Evolutionary conservation across 768 basidiomycete genomes (phyloP), one percentile per base, ranked within the genome.

Genomic region (Collybiopsis confluens): DNA sequence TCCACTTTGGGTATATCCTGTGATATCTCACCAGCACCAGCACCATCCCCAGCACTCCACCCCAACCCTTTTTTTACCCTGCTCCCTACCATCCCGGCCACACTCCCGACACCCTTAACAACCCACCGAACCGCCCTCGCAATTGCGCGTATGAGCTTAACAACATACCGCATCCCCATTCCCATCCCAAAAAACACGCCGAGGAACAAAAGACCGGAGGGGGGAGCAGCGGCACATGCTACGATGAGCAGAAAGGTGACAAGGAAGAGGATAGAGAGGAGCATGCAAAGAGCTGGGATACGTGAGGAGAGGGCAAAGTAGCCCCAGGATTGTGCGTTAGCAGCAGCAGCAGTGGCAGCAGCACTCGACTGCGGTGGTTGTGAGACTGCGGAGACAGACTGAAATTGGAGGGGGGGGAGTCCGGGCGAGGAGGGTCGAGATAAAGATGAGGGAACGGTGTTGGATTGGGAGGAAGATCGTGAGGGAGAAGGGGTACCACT

Each of bases 271-370:
- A 80, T 73, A 10, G 85, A 80, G 27, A 73, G 54, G 52, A 85
- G 73, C 72, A 83, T 79, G 62, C 82, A 82, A 6, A 88, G 57
- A 0, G 79, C 75, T 0, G 87, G 88, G 11, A 87, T 68, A 20
- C 86, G 78, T 5, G 86, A 74, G 1, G 83, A 80, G 13, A 90
- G 73, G 26, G 82, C 73, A 65, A 90, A 90, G 70, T 87, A 88
- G 47, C 47, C 47, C 47, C 47, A 48, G 27, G 47, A 48, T 37
- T 54, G 86, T 72, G 64, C n/a, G n/a, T n/a, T n/a, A n/a, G n/a
- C n/a, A n/a, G n/a, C n/a, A n/a, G n/a, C n/a, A n/a, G n/a, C n/a
- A n/a, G n/a, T n/a, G n/a, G n/a, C n/a, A n/a, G n/a, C n/a, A n/a
- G n/a, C n/a, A n/a, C n/a, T n/a, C n/a, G n/a, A n/a, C n/a, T n/a